phyloP scores from a whole-genome alignment of 2,329 filamentous ascomycete genomes.

The Penicillium sp. region DNA sequence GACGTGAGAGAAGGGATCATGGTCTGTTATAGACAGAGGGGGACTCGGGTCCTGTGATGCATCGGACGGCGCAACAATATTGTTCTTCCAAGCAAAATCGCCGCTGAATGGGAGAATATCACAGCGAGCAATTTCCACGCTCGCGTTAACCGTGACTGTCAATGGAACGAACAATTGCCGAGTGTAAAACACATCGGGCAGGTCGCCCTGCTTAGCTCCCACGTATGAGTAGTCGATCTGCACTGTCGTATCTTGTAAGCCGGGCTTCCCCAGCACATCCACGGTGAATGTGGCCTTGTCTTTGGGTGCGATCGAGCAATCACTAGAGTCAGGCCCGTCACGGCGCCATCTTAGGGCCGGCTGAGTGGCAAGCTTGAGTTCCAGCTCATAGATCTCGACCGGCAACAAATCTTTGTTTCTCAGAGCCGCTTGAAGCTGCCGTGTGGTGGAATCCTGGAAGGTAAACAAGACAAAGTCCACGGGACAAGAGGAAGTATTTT shows the following conservation, averaged over 20 bases:
- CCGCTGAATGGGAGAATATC: slow-evolving; percentile 71
- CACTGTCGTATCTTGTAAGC: slow-evolving; percentile 70
- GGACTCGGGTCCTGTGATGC: slow-evolving; percentile 4
- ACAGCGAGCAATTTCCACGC: slow-evolving; percentile 72
- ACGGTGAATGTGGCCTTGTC: slow-evolving; percentile 68
- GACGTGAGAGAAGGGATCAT: slow-evolving; percentile 44
- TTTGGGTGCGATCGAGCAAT: slow-evolving; percentile 61
- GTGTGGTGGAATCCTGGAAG: slow-evolving; percentile 82
- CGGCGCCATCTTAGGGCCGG: slow-evolving; percentile 59
- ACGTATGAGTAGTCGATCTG: slow-evolving; percentile 83
- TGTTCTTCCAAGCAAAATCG: slow-evolving; percentile 60
- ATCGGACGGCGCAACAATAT: slow-evolving; percentile 13
- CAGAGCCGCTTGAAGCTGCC: slow-evolving; percentile 68
- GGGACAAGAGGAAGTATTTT: slow-evolving; percentile 69
- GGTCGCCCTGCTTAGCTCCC: slow-evolving; percentile 62
- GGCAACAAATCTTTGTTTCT: slow-evolving; percentile 70
- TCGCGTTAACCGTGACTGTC: slow-evolving; percentile 85
- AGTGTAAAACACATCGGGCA: slow-evolving; percentile 73
- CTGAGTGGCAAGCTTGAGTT: slow-evolving; percentile 69
- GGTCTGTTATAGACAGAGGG: slow-evolving; percentile 24
- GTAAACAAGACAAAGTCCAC: slow-evolving; percentile 83
- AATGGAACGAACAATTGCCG: slow-evolving; percentile 75
- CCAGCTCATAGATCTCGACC: slow-evolving; percentile 78
- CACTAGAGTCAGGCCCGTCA: slow-evolving; percentile 44
- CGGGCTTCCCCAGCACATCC: slow-evolving; percentile 79